Evolutionary conservation across 106 monocot species (phyloP), one percentile per base, ranked within the genome.

Genomic region (Dioscorea alata): DNA sequence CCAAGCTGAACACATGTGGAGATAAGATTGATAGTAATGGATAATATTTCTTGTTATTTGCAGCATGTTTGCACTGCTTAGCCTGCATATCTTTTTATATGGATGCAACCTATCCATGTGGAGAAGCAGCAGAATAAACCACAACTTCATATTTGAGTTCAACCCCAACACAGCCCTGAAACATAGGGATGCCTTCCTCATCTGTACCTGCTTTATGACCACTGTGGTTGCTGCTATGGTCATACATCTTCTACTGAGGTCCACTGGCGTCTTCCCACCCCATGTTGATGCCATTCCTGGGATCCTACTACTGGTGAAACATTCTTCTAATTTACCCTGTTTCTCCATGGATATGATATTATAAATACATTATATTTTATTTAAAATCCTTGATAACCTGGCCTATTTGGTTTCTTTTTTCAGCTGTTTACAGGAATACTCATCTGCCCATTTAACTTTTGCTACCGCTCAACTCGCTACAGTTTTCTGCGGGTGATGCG

Each of bases 61-160:
- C 84, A 99, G 99, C 75, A 85, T 88, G 85, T 99, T 99, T 62
- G 85, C 93, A 6, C 82, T 93, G 16, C 73, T 99, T 1, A 99
- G 93, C 73, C 73, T 99, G 68, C 93, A 93, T 59, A 84, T 99
- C 61, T 99, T 99, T 63, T 33, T 99, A 33, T 99, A 99, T 64
- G 99, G 99, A 0, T 99, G 99, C 87, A 90, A 99, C 69, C 59
- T 99, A 10, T 85, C 77, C 63, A 52, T 77, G 72, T 99, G 99
- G 99, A 92, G 74, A 70, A 74, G 58, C 31, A 88, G 79, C 22
- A 79, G 97, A 73, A 99, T 99, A 21, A 99, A 99, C 79, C 72
- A 90, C 75, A 99, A 99, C 68, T 93, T 99, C 82, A 99, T 99
- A 65, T 99, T 99, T 64, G 99, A 99, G 53, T 99, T 99, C 77